Percentiles rank a stretch among this genome's conserved stretches.
Conservation (phyloP, 2,329 filamentous ascomycete species). For the Colletotrichum paranaense region DNA sequence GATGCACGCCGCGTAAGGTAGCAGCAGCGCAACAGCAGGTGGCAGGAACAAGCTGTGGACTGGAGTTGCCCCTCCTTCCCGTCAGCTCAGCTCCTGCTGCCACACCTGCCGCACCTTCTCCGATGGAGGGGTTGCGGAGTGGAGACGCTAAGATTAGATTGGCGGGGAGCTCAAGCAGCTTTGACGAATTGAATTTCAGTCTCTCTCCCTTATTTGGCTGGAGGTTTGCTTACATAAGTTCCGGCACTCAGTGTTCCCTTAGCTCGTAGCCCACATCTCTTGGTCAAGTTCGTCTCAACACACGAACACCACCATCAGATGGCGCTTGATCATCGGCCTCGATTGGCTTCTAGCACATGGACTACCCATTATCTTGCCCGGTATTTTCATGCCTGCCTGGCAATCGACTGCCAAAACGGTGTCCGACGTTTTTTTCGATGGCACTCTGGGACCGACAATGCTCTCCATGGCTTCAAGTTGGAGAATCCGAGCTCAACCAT, state of each 20-base stretch:
- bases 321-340: too few relatives aligned
- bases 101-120: not conserved
- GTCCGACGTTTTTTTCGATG: not conserved
- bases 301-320: not conserved
- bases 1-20: conserved; percentile 31
- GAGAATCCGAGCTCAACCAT: not conserved
- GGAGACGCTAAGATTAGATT: not conserved
- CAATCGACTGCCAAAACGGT: not conserved
- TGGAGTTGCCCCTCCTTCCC: conserved; percentile 3
- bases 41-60: not conserved
- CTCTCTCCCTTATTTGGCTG: not conserved
- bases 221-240: not conserved
- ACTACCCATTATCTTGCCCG: too few relatives aligned
- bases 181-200: not conserved
- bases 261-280: not conserved
- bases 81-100: not conserved
- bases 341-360: not conserved
- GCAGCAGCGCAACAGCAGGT: not conserved
- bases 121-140: conserved; percentile 12
- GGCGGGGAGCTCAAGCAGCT: not conserved
- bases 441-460: not conserved
- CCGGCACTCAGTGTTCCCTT: not conserved
- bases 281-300: not conserved
- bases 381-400: not conserved
- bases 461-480: not conserved